Evolutionary conservation across 345 rosid genomes (phyloP), one percentile per base, ranked within the genome.

Genomic region (Hypericum androsaemum): DNA sequence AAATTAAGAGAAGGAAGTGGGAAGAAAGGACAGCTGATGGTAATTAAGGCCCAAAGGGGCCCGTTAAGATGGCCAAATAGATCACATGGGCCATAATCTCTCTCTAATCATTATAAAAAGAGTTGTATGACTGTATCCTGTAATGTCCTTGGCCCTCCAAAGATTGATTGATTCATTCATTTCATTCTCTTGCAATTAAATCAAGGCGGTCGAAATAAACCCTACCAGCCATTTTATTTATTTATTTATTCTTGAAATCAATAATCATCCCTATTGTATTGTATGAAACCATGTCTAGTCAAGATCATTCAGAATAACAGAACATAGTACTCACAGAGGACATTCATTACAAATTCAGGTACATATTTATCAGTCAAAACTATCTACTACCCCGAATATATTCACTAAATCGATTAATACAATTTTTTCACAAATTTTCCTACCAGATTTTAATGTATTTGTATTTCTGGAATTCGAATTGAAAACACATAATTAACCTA

Each of bases 11-110:
- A 36, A 8, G 36, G 43, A n/a, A n/a, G n/a, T n/a, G n/a, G 43
- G 7, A 16, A n/a, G 61, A 67, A 53, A 54, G 12, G 57, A 64
- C 62, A 62, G 39, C 51, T 57, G 59, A 50, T 57, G 42, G 61
- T 41, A 56, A 58, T 57, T 61, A 68, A 65, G 65, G 61, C 68
- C 60, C 43, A 64, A 70, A 50, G 52, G 66, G 64, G 64, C 55
- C 61, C 77, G 58, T 36, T 10, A 9, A 47, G 65, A 32, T 54
- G 66, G 17, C 37, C 52, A 55, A 28, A 43, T 52, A 43, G 64
- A 56, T 56, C 50, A 48, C 47, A 43, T 53, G 64, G 71, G 67
- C 63, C 73, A 64, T 42, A 17, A 12, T 3, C 16, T 47, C 43
- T 37, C 46, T 39, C 42, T 45, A 22, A 54, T 49, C 43, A 50